phyloP scores from a whole-genome alignment of 108 stramenopile species.

The Cyclotella atomus region DNA sequence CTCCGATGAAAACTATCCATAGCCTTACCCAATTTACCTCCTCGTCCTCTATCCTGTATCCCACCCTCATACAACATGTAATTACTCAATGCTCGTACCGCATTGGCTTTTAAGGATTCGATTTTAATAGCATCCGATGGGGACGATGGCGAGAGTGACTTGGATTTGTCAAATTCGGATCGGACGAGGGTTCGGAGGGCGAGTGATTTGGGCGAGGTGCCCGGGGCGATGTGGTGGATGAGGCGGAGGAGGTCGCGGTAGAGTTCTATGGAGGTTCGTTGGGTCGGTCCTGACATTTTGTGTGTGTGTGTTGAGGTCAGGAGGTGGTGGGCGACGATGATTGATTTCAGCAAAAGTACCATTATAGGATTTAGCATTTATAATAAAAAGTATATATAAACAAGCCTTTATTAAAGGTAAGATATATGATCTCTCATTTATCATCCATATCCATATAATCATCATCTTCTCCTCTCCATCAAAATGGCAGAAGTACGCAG shows the following conservation, averaged over 20 bases:
- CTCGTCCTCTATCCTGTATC: constrained; percentile 63
- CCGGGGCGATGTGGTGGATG: constrained; percentile 80
- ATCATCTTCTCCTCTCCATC: neutral
- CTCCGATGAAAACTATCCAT: constrained; percentile 53
- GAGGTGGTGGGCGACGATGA: too few species aligned
- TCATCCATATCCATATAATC: too few species aligned
- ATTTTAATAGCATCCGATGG: constrained; percentile 54
- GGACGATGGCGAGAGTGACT: constrained; percentile 23
- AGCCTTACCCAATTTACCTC: constrained; percentile 47
- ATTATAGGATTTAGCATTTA: too few species aligned
- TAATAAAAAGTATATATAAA: too few species aligned
- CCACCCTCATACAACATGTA: constrained; percentile 86
- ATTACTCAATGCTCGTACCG: constrained; percentile 85
- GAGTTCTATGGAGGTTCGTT: constrained; percentile 61
- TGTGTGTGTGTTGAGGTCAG: too few species aligned
- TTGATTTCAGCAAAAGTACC: too few species aligned
- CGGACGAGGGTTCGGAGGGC: constrained; percentile 77
- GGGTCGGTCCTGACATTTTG: constrained; percentile 32
- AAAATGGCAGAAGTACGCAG: constrained; percentile 68
- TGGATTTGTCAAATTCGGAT: constrained; percentile 65
- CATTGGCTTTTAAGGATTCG: constrained; percentile 71
- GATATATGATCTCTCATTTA: too few species aligned
- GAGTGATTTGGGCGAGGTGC: constrained; percentile 69
- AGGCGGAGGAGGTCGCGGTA: constrained; percentile 86
- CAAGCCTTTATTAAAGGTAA: too few species aligned